phyloP scores from a whole-genome alignment of 2,329 filamentous ascomycete species.

The Venturia pyrina region DNA sequence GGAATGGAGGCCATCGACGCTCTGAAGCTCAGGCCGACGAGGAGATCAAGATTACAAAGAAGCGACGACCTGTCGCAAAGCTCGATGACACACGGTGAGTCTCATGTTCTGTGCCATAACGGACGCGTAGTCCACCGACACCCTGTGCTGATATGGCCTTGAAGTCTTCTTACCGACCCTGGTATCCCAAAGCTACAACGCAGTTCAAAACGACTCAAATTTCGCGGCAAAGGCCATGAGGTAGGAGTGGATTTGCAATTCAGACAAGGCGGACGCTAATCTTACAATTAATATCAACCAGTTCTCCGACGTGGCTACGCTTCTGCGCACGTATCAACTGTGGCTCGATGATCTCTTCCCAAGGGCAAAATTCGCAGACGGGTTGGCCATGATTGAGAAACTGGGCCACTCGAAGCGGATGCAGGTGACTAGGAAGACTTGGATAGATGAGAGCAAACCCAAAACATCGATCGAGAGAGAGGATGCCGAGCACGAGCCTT shows the following conservation, averaged over 20 bases:
- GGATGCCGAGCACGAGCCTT: background rate
- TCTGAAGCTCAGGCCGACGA: constrained; percentile 64
- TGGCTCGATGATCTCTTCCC: constrained; percentile 97
- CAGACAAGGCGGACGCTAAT: constrained; percentile 6
- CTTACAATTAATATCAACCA: constrained; percentile 24
- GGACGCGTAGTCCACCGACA: background rate
- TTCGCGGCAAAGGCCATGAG: constrained; percentile 93
- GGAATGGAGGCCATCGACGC: constrained; percentile 24
- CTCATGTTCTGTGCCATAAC: background rate
- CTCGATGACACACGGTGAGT: constrained; percentile 67
- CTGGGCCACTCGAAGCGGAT: constrained; percentile 76
- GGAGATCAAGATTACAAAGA: constrained; percentile 70
- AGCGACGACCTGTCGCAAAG: constrained; percentile 65
- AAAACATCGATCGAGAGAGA: constrained; percentile 24
- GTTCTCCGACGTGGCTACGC: constrained; percentile 73
- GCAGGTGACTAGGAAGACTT: constrained; percentile 63
- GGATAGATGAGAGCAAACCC: constrained; percentile 69
- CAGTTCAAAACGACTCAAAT: constrained; percentile 59
- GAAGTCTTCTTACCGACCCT: constrained; percentile 66
- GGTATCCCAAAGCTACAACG: constrained; percentile 76
- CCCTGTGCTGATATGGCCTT: background rate
- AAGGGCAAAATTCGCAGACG: constrained; percentile 87
- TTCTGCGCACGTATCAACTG: constrained; percentile 85
- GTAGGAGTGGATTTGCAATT: constrained; percentile 32
- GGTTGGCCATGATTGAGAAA: constrained; percentile 83